These are phyloP conservation scores for Fusarium piperis DNA, from an alignment of 2,329 filamentous ascomycete species.

Conservation along the genomic window DNA sequence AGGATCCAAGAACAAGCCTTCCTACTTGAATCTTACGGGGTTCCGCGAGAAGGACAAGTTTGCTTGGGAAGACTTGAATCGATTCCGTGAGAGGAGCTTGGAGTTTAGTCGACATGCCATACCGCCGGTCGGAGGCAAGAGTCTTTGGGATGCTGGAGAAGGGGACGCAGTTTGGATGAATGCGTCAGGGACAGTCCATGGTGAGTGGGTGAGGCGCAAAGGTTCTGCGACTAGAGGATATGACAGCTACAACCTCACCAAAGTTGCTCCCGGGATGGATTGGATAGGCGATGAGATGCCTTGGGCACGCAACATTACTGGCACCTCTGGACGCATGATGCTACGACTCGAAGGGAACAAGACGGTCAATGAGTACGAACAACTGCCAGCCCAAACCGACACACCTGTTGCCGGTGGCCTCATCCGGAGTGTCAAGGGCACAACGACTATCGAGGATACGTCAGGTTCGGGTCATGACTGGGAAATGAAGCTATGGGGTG, in stretches of 20 bases:
- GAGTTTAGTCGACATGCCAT: slow-evolving; percentile 67
- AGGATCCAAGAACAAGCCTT: slow-evolving; percentile 48
- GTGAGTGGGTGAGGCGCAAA: slow-evolving; percentile 75
- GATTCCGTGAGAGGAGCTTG: slow-evolving; percentile 72
- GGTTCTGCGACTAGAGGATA: slow-evolving; percentile 57
- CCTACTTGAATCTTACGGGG: slow-evolving; percentile 78
- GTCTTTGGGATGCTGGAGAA: slow-evolving; percentile 51
- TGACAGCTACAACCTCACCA: slow-evolving; percentile 70
- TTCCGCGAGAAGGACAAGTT: slow-evolving; percentile 78
- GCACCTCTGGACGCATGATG: slow-evolving; percentile 73
- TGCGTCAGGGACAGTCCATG: slow-evolving; percentile 78
- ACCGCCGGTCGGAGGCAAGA: slow-evolving; percentile 53
- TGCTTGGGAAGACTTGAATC: slow-evolving; percentile 77
- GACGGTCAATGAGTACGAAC: slow-evolving; percentile 56
- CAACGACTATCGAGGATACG: slow-evolving; percentile 77
- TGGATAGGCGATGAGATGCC: slow-evolving; percentile 69
- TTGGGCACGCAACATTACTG: slow-evolving; percentile 86
- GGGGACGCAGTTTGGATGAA: slow-evolving; percentile 74
- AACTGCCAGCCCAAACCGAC: slow-evolving; percentile 46
- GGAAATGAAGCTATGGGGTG: slow-evolving; percentile 82
- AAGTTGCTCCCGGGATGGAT: slow-evolving; percentile 70
- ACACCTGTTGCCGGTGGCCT: slow-evolving; percentile 58
- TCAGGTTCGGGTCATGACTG: slow-evolving; percentile 74
- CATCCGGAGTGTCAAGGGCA: slow-evolving; percentile 75
- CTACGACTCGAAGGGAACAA: slow-evolving; percentile 70